Evolutionary conservation across 352 stramenopile genomes (phyloP).

Genomic region (Nothophytophthora sp.): DNA sequence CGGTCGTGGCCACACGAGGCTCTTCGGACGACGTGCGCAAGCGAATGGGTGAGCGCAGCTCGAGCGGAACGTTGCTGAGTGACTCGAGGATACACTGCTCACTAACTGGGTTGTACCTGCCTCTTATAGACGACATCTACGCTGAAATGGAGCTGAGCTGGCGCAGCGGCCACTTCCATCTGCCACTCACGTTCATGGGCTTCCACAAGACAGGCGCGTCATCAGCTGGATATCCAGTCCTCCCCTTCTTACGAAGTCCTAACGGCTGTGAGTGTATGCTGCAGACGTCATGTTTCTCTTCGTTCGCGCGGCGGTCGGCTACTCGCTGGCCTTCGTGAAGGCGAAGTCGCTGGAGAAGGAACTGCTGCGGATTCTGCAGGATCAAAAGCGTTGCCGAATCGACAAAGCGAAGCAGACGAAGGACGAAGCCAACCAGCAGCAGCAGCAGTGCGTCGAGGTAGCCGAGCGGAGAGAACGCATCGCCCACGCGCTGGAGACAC

Average conservation of each 20-base stretch:
- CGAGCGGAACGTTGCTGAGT: neutral
- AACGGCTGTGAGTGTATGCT: neutral
- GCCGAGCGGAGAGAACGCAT: conserved; percentile 27
- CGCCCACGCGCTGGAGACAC: conserved; percentile 25
- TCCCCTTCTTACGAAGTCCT: neutral
- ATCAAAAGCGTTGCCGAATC: conserved; percentile 13
- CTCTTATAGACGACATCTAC: conserved; percentile 61
- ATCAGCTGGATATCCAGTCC: neutral
- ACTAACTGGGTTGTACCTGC: neutral
- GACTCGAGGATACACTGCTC: neutral
- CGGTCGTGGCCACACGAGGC: conserved; percentile 8
- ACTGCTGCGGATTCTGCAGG: conserved; percentile 27
- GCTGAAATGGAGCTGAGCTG: conserved; percentile 61
- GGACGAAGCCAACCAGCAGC: conserved; percentile 28
- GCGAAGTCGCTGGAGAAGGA: conserved; percentile 54
- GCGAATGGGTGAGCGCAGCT: conserved; percentile 34
- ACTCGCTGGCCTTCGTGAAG: conserved; percentile 62
- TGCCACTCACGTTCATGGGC: conserved; percentile 69
- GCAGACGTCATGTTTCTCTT: conserved; percentile 78
- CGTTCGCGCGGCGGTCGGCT: conserved; percentile 62
- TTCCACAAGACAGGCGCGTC: conserved; percentile 58
- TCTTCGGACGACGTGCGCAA: conserved; percentile 43
- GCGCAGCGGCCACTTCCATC: conserved; percentile 42
- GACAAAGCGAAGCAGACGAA: conserved; percentile 18
- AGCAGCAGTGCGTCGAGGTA: conserved; percentile 10